These are phyloP conservation scores for Rhynchospora tenuis DNA, from an alignment of 176 grass and related monocot genomes.

Conservation along the genomic window DNA sequence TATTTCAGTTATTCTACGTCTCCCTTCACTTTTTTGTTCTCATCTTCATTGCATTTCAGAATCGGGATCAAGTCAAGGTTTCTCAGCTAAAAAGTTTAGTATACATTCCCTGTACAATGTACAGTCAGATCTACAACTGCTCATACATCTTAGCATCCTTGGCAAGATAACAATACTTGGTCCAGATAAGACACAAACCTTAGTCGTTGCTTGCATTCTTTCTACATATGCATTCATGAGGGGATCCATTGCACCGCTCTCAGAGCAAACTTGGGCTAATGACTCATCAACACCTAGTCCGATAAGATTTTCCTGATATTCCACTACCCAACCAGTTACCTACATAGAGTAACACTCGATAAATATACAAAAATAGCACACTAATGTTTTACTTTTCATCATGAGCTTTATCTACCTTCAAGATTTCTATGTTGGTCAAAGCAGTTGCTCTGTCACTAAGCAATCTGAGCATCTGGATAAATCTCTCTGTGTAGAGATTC, in stretches of 20 bases:
- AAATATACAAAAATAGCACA: constrained; percentile 23
- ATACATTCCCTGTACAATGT: not conserved
- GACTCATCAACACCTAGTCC: constrained; percentile 92
- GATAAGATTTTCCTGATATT: constrained; percentile 99
- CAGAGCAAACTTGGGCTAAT: constrained; percentile 97
- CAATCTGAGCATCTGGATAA: constrained; percentile 93
- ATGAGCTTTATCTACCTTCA: constrained; percentile 54
- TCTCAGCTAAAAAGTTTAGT: not conserved
- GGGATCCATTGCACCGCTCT: constrained; percentile 98
- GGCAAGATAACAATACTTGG: not conserved
- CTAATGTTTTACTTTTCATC: not conserved
- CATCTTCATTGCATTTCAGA: not conserved
- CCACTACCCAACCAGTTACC: constrained; percentile 97
- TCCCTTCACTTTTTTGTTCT: not conserved
- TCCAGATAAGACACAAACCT: constrained; percentile 41
- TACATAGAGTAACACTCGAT: constrained; percentile 37
- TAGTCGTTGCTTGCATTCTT: constrained; percentile 93
- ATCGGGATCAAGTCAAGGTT: not conserved
- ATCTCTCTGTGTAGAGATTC: constrained; percentile 95
- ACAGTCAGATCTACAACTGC: not conserved
- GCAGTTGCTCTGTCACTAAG: constrained; percentile 92
- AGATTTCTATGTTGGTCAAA: constrained; percentile 95
- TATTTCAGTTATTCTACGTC: not conserved
- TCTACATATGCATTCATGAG: constrained; percentile 99
- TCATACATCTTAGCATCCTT: not conserved